These are phyloP conservation scores for Pestalotiopsis sp. DNA, from an alignment of 2,329 filamentous ascomycete genomes.

Conservation along the genomic window DNA sequence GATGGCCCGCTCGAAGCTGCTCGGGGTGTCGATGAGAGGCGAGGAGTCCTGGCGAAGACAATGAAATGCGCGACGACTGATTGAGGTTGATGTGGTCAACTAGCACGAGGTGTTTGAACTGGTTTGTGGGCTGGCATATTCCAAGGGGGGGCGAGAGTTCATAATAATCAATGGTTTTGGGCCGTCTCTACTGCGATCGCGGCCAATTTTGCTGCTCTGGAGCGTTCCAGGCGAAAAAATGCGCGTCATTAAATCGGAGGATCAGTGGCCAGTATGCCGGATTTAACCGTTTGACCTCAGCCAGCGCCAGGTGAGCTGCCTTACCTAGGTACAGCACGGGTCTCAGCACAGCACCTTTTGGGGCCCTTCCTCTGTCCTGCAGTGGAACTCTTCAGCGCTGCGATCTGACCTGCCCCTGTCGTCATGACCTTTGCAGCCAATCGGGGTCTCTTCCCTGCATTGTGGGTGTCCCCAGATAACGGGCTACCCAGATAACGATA, in stretches of 20 bases:
- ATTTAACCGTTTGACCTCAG: neutral
- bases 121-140: neutral
- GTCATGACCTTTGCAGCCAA: slow-evolving; percentile 1
- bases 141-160: slow-evolving; percentile 4
- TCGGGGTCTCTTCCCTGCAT: neutral
- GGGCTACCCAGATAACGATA: neutral
- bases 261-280: neutral
- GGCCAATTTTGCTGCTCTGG: slow-evolving; percentile 6
- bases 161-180: neutral
- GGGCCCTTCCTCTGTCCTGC: neutral
- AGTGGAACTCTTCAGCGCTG: neutral
- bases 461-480: neutral
- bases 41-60: neutral
- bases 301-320: neutral
- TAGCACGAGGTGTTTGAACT: slow-evolving; percentile 15
- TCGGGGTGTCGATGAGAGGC: neutral
- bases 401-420: neutral
- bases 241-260: slow-evolving; percentile 23
- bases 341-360: neutral
- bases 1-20: slow-evolving; percentile 22
- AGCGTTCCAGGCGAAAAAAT: slow-evolving; percentile 13
- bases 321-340: neutral
- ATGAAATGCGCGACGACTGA: neutral
- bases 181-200: slow-evolving; percentile 11
- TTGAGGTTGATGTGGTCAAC: neutral